phyloP scores from a whole-genome alignment of 176 grass and related monocot genomes.

The Typha latifolia region DNA sequence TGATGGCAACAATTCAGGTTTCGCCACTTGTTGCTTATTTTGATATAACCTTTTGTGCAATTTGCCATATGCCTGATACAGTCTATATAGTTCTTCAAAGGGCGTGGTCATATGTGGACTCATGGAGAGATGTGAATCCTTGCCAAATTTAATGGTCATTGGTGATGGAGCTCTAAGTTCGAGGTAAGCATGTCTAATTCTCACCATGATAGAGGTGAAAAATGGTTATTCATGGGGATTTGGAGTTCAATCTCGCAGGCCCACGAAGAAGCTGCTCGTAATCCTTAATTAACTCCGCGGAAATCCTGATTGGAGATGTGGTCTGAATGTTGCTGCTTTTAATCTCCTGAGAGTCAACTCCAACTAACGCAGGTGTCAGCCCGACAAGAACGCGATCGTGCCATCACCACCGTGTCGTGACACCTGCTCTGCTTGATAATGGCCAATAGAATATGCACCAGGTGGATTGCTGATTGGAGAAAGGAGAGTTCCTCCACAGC shows the following conservation, averaged over 20 bases:
- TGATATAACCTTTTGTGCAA: not conserved
- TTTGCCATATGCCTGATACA: not conserved
- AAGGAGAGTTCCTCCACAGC: not conserved
- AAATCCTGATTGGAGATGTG: not conserved
- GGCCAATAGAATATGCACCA: too few species aligned
- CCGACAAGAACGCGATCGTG: conserved; percentile 18
- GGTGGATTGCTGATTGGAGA: too few species aligned
- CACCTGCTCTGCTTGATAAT: conserved; percentile 7
- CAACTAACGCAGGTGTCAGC: conserved; percentile 15
- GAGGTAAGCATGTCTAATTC: not conserved
- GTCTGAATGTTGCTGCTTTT: conserved; percentile 4
- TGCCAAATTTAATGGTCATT: not conserved
- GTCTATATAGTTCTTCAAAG: conserved; percentile 3
- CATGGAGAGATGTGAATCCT: not conserved
- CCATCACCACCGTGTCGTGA: conserved; percentile 14
- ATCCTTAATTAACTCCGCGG: not conserved
- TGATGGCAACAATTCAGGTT: not conserved
- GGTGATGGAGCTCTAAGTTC: not conserved
- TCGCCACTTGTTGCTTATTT: not conserved
- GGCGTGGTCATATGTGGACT: conserved; percentile 5
- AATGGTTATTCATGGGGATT: not conserved
- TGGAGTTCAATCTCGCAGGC: too few species aligned
- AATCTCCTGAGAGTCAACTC: conserved; percentile 20
- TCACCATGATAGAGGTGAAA: not conserved
- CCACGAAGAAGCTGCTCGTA: not conserved